These are phyloP conservation scores for carrot (Daucus carota) DNA, from an alignment of 129 eudicot genomes.

Conservation along the genomic window DH1_v3.0 NC_030387.2:25244001-25244500, in stretches of 20 bases:
- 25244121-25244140: neutral
- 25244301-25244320: conserved; percentile 62
- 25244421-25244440: neutral
- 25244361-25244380: conserved; percentile 73
- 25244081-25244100: neutral
- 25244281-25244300: conserved; percentile 21
- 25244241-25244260: neutral
- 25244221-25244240: neutral
- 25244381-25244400: conserved; percentile 81
- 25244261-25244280: conserved; percentile 1
- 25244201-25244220: neutral
- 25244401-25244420: neutral
- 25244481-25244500: too few relatives aligned
- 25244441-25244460: too few relatives aligned
- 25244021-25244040: neutral
- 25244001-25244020: neutral
- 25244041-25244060: neutral
- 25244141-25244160: neutral
- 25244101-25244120: neutral
- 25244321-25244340: conserved; percentile 83
- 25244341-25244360: conserved; percentile 83
- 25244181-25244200: neutral
- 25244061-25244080: neutral
- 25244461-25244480: too few relatives aligned
- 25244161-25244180: neutral